These are phyloP conservation scores for Byssochlamys sp. DNA, from an alignment of 2,329 filamentous ascomycete genomes.

Conservation along the genomic window DNA sequence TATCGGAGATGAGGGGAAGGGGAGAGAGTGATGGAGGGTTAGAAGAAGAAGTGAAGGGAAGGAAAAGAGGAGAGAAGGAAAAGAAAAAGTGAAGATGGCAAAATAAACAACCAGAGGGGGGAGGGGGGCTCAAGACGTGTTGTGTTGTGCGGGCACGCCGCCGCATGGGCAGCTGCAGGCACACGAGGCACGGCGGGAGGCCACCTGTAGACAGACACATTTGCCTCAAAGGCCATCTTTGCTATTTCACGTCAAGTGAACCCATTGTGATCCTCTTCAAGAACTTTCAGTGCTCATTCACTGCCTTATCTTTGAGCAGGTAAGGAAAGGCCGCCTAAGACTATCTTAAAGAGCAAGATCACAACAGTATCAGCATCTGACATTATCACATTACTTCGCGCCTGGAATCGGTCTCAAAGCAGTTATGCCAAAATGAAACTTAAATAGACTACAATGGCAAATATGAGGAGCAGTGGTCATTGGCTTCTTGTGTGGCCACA, in stretches of 20 bases:
- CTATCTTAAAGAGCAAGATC: neutral
- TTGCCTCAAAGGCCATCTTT: neutral
- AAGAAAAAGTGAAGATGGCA: neutral
- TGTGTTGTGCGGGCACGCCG: neutral
- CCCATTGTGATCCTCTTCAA: neutral
- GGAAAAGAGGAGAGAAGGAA: neutral
- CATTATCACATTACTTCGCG: neutral
- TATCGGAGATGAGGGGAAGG: neutral
- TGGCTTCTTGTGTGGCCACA: no score
- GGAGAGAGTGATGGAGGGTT: neutral
- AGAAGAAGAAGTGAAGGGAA: constrained; percentile 1
- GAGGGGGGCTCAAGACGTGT: neutral
- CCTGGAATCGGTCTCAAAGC: no score
- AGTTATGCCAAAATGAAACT: no score
- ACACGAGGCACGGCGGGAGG: neutral
- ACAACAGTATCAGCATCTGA: neutral
- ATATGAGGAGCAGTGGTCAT: no score
- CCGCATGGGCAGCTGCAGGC: neutral
- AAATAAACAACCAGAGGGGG: neutral
- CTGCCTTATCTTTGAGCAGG: neutral
- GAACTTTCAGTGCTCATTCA: neutral
- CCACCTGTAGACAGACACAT: neutral
- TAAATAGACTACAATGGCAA: no score
- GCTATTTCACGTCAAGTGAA: neutral
- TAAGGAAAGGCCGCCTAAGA: neutral